Base-by-base conservation (phyloP, 2,329 filamentous ascomycete genomes). In the Monilinia fructigena region DNA sequence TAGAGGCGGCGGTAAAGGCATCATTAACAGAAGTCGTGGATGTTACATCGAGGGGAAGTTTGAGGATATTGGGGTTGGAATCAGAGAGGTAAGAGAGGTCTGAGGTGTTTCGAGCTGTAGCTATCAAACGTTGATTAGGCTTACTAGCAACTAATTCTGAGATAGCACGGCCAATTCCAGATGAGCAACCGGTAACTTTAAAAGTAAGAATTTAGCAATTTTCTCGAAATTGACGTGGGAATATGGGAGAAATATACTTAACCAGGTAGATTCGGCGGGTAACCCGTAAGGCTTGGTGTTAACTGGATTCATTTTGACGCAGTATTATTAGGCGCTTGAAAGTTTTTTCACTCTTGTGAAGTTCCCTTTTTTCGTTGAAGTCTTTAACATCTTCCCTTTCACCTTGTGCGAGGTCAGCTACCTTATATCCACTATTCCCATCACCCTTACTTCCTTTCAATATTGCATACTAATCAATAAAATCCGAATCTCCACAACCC, bases 161-260 rank as follows among this genome's bases (percentile, higher is more conserved):
- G 26, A 83, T 72, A 1, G 75, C 75, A 42, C 74, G 74, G 53
- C 82, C 82, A 10, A 84, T 81, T 16, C 82, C 82, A 0, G 77
- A 79, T 0, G 82, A 83, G 70, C 80, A 83, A 20, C 82, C 82
- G 47, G 81, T 82, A 26, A 82, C 80, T 82, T 50, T 50, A 3
- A 5, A 6, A n/a, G 8, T 12, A 26, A 26, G 8, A 26, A 18
- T 20, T 61, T 52, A 61, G 58, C 26, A 11, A 26, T 38, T 50
- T 26, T 1, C 28, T 38, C 16, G 3, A 50, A 40, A 4, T 52
- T 16, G 11, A 10, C 16, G 35, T 23, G 40, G 20, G 3, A 50
- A 18, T 6, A 16, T 16, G 48, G 48, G 8, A 20, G 45, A 35
- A 38, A 16, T 45, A 45, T 14, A 60, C 58, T 60, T 18, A 60